Evolutionary conservation across 225 moss, liverwort and hornwort genomes (phyloP).

Genomic region (Rhytidiadelphus loreus): DNA sequence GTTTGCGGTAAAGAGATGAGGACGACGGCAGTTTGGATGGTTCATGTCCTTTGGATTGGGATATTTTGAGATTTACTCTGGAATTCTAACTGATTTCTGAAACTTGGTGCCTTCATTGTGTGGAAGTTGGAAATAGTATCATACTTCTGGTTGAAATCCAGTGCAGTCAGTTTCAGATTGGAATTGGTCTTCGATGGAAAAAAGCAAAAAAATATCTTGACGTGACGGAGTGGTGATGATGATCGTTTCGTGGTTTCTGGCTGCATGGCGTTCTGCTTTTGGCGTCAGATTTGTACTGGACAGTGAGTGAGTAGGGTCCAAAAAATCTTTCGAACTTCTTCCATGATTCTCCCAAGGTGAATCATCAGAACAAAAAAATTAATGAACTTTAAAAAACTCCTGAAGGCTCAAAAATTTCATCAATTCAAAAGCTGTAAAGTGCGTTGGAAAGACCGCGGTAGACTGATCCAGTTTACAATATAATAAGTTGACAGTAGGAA

Average conservation of each 20-base stretch:
- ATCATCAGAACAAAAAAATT: too few species aligned
- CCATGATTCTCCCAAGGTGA: too few species aligned
- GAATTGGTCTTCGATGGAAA: not conserved
- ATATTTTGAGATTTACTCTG: not conserved
- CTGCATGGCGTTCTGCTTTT: not conserved
- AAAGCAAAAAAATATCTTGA: not conserved
- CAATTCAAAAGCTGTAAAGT: not conserved
- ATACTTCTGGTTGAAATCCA: not conserved
- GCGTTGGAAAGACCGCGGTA: accelerated
- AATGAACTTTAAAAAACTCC: too few species aligned
- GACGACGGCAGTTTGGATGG: not conserved
- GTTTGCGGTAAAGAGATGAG: not conserved
- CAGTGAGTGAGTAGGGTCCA: not conserved
- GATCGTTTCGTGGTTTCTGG: not conserved
- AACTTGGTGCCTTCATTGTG: not conserved
- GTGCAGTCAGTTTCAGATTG: not conserved
- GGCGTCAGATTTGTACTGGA: not conserved
- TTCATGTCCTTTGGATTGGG: not conserved
- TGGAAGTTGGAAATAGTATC: not conserved
- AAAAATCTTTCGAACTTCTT: not conserved
- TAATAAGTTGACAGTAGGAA: not conserved
- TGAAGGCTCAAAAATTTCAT: not conserved
- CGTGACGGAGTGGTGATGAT: not conserved
- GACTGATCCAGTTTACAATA: not conserved
- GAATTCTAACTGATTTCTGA: not conserved